Evolutionary conservation across 1,284 basidiomycete genomes (phyloP).

Genomic region (Ganoderma lingzhi): DNA sequence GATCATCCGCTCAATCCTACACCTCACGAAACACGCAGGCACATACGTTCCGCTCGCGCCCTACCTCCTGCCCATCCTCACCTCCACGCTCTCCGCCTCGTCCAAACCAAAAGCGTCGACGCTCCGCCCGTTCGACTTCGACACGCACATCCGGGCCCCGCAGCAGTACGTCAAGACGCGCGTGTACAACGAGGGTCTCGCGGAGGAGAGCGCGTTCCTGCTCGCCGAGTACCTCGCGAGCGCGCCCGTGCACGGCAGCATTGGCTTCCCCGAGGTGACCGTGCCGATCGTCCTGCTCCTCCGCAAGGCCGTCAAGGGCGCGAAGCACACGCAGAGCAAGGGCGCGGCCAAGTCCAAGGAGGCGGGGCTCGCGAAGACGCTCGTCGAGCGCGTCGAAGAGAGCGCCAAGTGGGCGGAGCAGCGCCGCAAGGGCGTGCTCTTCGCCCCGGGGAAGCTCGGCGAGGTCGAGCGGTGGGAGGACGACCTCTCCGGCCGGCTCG

Average conservation of each 20-base stretch:
- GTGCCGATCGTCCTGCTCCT: slow-evolving; percentile 88
- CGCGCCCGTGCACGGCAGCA: slow-evolving; percentile 73
- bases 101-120: slow-evolving; percentile 88
- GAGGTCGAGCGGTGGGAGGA: slow-evolving; percentile 82
- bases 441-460: slow-evolving; percentile 74
- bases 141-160: slow-evolving; percentile 88
- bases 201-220: slow-evolving; percentile 84
- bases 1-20: slow-evolving; percentile 74
- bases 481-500: slow-evolving; percentile 54
- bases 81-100: slow-evolving; percentile 78
- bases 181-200: slow-evolving; percentile 85
- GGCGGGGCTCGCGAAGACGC: slow-evolving; percentile 66
- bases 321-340: slow-evolving; percentile 65
- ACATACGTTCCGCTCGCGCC: slow-evolving; percentile 93
- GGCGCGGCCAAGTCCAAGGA: slow-evolving; percentile 59
- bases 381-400: slow-evolving; percentile 88
- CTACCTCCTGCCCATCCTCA: slow-evolving; percentile 88
- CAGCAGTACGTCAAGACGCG: slow-evolving; percentile 91
- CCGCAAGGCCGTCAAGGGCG: slow-evolving; percentile 74
- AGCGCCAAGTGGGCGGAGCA: slow-evolving; percentile 81
- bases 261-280: slow-evolving; percentile 94
- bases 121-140: slow-evolving; percentile 89
- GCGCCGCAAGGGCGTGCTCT: slow-evolving; percentile 71
- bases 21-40: slow-evolving; percentile 79
- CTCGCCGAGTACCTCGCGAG: slow-evolving; percentile 83